Evolutionary conservation across 2,329 filamentous ascomycete species (phyloP), one percentile per base, ranked within the genome.

Genomic region (Thyridium curvatum): DNA sequence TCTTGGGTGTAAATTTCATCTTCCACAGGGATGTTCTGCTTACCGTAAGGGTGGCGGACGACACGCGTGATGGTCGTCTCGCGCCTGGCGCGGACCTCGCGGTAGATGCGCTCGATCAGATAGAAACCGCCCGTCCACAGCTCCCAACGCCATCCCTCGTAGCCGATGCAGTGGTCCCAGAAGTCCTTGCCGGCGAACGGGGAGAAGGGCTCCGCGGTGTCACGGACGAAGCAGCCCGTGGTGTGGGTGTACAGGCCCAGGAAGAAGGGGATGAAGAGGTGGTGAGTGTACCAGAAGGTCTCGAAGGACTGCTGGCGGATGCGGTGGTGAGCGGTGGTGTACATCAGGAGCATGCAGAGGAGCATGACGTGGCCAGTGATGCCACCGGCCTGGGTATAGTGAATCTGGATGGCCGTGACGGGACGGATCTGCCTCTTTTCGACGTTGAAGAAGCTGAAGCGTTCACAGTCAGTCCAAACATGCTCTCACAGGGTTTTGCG

Each of bases 201-300:
- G 8, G 90, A 96, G 50, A 82, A 74, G 2, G 81, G 77, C 0
- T 77, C 55, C 6, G 71, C 61, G 2, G 81, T 84, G 57, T 96
- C 90, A 49, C 93, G 86, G 30, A 98, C 93, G 66, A 98, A 98
- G 65, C 93, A 98, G 43, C 89, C 90, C 8, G 86, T 87, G 2
- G 93, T 91, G 62, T 98, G 93, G 12, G 91, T 97, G 64, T 97
- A 98, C 50, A 98, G 80, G 34, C 79, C 91, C 33, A 98, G 73
- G 55, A 97, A 66, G 63, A 98, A 98, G 2, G 93, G 91, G 44
- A 98, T 85, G 55, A 97, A 97, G n/a, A 98, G 77, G 55, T 98
- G 93, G 64, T 98, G 93, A 1, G 89, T 95, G 65, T 98, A 98
- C 93, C 93, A 98, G 61, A 98, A 98, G 0, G 91, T 94, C 66